Base-by-base conservation (phyloP, 345 rosid species). In the Nephelium lappaceum region DNA sequence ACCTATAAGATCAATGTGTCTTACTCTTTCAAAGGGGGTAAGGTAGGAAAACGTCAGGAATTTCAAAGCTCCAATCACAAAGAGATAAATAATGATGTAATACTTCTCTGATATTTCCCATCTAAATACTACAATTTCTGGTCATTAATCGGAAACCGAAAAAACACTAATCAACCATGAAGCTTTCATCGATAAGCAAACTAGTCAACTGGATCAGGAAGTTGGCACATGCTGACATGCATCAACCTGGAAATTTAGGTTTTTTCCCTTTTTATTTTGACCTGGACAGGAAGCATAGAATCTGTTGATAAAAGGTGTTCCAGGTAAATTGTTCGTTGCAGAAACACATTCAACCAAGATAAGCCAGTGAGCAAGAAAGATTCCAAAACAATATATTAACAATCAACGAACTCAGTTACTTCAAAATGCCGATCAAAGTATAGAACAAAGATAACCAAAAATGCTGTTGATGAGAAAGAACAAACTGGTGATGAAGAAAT, bases 1-100 rank as follows among this genome's bases (percentile, higher is more conserved):
- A 23, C 67, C 64, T 23, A 73, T 39, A 60, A 73, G 76, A 73
- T 60, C 19, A 60, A 71, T 71, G 25, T 10, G 23, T 39, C 27
- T 8, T 58, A 51, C 42, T 24, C 39, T 21, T 53, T 12, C 27
- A 73, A 38, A 57, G 24, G 47, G 36, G 11, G 21, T 73, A 27
- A 19, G 31, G 49, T 43, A 14, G 7, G 63, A 71, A 71, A 71
- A 53, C 3, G 53, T n/a, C 25, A 69, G 60, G 58, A 55, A 23
- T 24, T 23, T 27, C 7, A 43, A 16, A 45, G 49, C 11, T 19
- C 63, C 45, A 8, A 31, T 0, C 45, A 31, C 31, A 41, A 51
- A 71, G 7, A 71, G 18, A 51, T 31, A 31, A 19, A 9, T 71
- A 53, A 31, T 0, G 58, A 23, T 27, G 43, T 27, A 42, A 41